Base-by-base conservation (phyloP, 371 early-diverging fungal species). In the Cokeromyces recurvatus region DNA sequence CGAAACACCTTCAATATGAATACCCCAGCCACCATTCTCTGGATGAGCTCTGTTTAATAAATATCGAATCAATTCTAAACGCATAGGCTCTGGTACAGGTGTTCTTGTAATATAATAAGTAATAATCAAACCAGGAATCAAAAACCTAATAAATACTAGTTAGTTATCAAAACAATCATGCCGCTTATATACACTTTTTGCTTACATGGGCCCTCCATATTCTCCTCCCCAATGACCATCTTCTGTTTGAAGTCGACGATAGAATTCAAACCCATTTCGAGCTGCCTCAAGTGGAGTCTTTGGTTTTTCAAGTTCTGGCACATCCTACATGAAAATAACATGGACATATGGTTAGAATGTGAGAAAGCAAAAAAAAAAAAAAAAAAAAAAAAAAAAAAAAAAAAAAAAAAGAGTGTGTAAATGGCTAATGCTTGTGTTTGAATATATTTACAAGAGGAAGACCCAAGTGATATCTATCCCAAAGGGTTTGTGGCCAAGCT, bases 141-240 rank as follows among this genome's bases (percentile, higher is more conserved):
- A 66, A 66, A 98, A 98, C 76, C 71, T 71, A 61, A 8, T 19
- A n/a, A n/a, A n/a, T n/a, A n/a, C n/a, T n/a, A n/a, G n/a, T n/a
- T n/a, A n/a, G n/a, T n/a, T n/a, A n/a, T n/a, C n/a, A n/a, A n/a
- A n/a, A n/a, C n/a, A n/a, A n/a, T n/a, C n/a, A n/a, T n/a, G n/a
- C n/a, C n/a, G n/a, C n/a, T n/a, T n/a, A n/a, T n/a, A n/a, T n/a
- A n/a, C n/a, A n/a, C n/a, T n/a, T 35, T 15, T 22, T 1, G 14
- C 17, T 48, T 62, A 68, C 90, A 96, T 87, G 21, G 98, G 97
- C 3, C 98, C 98, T 48, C 94, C 97, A 66, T 96, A 97, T 54
- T 94, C 92, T 34, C 97, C 95, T 3, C 92, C 89, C 90, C 92
- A 97, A 76, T 95, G 96, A 3, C 98, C 98, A 52, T 94, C 95